Evolutionary conservation across 768 basidiomycete species (phyloP).

Genomic region (Mycena latifolia): DNA sequence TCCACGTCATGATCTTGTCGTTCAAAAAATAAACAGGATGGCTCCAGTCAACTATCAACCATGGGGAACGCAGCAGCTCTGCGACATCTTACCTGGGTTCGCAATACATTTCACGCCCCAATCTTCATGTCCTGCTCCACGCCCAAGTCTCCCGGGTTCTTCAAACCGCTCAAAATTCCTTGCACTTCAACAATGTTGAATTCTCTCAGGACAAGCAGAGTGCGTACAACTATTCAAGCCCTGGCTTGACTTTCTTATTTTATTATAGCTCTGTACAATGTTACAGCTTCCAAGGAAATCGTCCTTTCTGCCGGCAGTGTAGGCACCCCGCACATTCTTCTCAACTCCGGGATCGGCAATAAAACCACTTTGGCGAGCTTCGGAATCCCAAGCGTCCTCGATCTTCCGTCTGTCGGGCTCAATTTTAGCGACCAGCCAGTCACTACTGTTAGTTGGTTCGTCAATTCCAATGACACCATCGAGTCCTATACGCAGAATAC

Average conservation of each 20-base stretch:
- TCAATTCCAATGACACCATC: conserved; percentile 37
- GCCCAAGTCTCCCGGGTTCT: conserved; percentile 45
- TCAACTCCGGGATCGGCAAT: conserved; percentile 15
- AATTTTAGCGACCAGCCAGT: conserved; percentile 43
- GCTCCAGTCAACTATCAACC: conserved; percentile 47
- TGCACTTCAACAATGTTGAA: background rate
- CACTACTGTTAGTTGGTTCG: conserved; percentile 35
- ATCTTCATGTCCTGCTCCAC: conserved; percentile 52
- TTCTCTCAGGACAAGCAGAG: background rate
- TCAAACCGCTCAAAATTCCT: background rate
- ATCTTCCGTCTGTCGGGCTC: conserved; percentile 16
- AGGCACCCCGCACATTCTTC: conserved; percentile 36
- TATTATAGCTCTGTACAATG: conserved; percentile 16
- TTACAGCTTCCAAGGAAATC: conserved; percentile 43
- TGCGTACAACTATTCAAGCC: background rate
- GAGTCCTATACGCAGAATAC: conserved; percentile 25
- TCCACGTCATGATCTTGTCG: too few species aligned
- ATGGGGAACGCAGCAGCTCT: conserved; percentile 50
- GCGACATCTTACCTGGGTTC: conserved; percentile 50
- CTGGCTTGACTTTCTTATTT: background rate
- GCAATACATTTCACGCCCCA: conserved; percentile 43
- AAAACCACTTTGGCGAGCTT: background rate
- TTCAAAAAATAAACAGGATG: too few species aligned
- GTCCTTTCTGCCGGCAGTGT: conserved; percentile 49
- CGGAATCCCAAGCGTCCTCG: conserved; percentile 38